Base-by-base conservation (phyloP, 352 stramenopile species). In the Pythium sp. region DNA sequence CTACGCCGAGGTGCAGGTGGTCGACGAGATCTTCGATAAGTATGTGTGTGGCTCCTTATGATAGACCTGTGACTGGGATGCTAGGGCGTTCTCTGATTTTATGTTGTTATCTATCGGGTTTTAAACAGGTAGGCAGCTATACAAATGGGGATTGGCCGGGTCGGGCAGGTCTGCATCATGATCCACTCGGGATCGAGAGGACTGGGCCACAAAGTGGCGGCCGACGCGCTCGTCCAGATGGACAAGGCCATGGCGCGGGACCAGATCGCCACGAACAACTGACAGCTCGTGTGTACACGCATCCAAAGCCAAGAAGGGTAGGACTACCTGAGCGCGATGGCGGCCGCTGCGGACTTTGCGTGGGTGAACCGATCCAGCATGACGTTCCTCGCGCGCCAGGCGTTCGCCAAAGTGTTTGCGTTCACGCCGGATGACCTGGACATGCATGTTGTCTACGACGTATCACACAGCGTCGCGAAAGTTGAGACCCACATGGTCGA, bases 151-250 rank as follows among this genome's bases (percentile, higher is more conserved):
- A 47, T 47, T 15, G 22, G n/a, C 9, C 22, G 22, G 3, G 20
- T 56, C 22, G 49, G 49, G n/a, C 49, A 56, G 8, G 49, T 56
- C 11, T 56, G n/a, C 22, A 28, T 56, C n/a, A 56, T 28, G 49
- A n/a, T 56, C 49, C 49, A 9, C 22, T 56, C 49, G 49, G 49
- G 26, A 9, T 56, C 22, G 49, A 56, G 49, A 18, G n/a, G 22
- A 24, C 22, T 56, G 22, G 49, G 8, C 9, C 22, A 30, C 49
- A 22, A 56, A 18, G 49, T 56, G n/a, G 22, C n/a, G 22, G 32
- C 49, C n/a, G 49, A 56, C 49, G 22, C 49, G 49, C 49, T 56
- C 11, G 49, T 30, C 49, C 49, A 56, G 11, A 56, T 56, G 49
- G 49, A 56, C 49, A 24, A 28, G 14, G 22, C n/a, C 22, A 56